phyloP scores from a whole-genome alignment of 2,329 filamentous ascomycete genomes.

The Amauroascus verrucosus region DNA sequence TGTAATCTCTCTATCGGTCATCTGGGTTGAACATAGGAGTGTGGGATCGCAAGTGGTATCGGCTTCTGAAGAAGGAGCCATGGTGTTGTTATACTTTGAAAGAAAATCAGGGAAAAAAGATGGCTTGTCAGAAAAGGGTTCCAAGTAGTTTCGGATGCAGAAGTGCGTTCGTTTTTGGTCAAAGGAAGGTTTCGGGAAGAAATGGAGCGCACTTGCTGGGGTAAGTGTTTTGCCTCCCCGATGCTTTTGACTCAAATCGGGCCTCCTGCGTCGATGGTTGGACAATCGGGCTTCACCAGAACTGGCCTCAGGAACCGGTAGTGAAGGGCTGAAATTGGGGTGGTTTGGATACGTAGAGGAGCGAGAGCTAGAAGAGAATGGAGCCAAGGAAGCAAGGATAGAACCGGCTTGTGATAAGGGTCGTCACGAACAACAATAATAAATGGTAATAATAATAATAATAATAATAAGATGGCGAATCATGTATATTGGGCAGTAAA shows the following conservation, averaged over 20 bases:
- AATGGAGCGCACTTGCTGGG: constrained; percentile 1
- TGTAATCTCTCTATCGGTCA: constrained; percentile 6
- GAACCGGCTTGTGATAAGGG: constrained; percentile 1
- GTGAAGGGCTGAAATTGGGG: neutral
- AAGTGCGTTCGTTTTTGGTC: neutral
- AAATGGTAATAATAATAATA: no score
- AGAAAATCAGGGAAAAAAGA: neutral
- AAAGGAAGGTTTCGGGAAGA: constrained; percentile 12
- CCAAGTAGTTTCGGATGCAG: constrained; percentile 5
- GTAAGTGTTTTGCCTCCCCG: constrained; percentile 6
- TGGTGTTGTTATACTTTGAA: constrained; percentile 3
- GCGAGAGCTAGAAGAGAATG: neutral
- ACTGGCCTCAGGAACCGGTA: neutral
- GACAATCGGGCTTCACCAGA: neutral
- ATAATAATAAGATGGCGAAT: neutral
- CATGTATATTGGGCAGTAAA: neutral
- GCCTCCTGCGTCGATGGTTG: constrained; percentile 1
- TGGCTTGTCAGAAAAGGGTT: constrained; percentile 1
- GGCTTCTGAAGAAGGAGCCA: constrained; percentile 2
- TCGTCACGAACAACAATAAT: no score
- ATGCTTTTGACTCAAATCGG: neutral
- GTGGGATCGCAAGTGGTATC: constrained; percentile 4
- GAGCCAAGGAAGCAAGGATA: constrained; percentile 8
- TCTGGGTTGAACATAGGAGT: constrained; percentile 6
- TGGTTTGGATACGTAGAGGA: neutral